Evolutionary conservation across 2,329 filamentous ascomycete species (phyloP), one percentile per base, ranked within the genome.

Genomic region (Dactylellina parvicollis): DNA sequence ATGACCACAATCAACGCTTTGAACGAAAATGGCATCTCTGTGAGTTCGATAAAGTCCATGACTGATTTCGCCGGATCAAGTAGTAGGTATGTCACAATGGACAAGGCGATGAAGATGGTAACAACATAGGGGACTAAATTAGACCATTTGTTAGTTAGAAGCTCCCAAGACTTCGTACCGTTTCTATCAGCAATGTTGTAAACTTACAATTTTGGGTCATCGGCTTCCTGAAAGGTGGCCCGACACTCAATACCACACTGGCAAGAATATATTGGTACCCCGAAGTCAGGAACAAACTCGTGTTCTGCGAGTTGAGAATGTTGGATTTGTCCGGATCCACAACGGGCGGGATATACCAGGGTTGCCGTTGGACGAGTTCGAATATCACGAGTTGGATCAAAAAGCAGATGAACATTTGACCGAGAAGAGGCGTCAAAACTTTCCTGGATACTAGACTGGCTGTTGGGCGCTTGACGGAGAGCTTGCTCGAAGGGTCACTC

Each of bases 201-300:
- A 22, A 83, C 89, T 82, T 80, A 92, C 91, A 87, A 79, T 99
- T 99, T 70, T 90, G 86, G 16, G 83, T 83, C 83, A 92, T 92
- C 14, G 87, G 86, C 77, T 95, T 90, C 60, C 95, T 86, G 82
- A 96, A 99, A 0, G 95, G 95, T 32, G 87, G 88, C 0, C 95
- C 96, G n/a, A 95, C 92, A 77, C 90, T 96, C 28, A 99, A 85
- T 0, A 98, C 90, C 38, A 98, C 85, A 2, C 92, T 95, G 0
- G 92, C 91, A 20, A 97, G 85, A 36, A 96, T 96, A 80, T 99
- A 99, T 80, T 98, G 93, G 78, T 93, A 98, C 80, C 92, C 97
- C 1, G 91, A 96, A 3, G 93, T 84, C 28, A 98, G 82, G 83
- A 99, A 99, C 0, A 99, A 83, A 0, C 90, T 88, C 0, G 94